Percentiles rank a stretch among this genome's conserved stretches.
These are phyloP conservation scores for Catenaria anguillulae DNA, from an alignment of 371 early-diverging fungal genomes.

Conservation along the genomic window DNA sequence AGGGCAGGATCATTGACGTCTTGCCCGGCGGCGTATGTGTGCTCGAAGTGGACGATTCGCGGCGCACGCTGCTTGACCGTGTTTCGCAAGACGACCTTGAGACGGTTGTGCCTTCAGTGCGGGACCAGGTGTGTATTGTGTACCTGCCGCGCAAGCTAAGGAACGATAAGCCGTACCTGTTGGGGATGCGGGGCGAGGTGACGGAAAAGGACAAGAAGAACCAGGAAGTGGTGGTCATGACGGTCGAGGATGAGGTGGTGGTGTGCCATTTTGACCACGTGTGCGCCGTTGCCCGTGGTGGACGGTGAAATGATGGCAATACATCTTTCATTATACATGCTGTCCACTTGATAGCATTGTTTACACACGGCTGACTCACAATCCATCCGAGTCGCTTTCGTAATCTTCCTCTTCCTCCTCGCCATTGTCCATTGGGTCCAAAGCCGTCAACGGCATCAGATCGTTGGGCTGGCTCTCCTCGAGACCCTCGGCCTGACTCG, in stretches of 20 bases:
- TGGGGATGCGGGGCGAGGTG: not conserved
- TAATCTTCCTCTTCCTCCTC: too few species aligned
- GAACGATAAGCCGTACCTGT: not conserved
- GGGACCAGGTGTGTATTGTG: not conserved
- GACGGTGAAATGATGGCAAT: too few species aligned
- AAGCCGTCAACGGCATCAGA: too few species aligned
- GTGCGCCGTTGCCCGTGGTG: too few species aligned
- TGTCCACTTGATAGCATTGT: too few species aligned
- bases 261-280: not conserved
- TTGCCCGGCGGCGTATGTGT: not conserved
- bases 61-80: not conserved
- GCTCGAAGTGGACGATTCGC: not conserved
- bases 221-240: not conserved
- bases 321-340: too few species aligned
- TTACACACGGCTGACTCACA: too few species aligned
- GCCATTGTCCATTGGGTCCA: too few species aligned
- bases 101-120: not conserved
- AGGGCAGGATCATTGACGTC: conserved; percentile 6
- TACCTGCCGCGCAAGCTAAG: too few species aligned
- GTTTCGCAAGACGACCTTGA: not conserved
- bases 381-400: too few species aligned
- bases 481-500: too few species aligned
- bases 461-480: too few species aligned
- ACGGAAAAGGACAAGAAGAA: not conserved
- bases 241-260: conserved; percentile 3